phyloP scores from a whole-genome alignment of 2,329 filamentous ascomycete species.

The Fusarium sterilihyphosum region DNA sequence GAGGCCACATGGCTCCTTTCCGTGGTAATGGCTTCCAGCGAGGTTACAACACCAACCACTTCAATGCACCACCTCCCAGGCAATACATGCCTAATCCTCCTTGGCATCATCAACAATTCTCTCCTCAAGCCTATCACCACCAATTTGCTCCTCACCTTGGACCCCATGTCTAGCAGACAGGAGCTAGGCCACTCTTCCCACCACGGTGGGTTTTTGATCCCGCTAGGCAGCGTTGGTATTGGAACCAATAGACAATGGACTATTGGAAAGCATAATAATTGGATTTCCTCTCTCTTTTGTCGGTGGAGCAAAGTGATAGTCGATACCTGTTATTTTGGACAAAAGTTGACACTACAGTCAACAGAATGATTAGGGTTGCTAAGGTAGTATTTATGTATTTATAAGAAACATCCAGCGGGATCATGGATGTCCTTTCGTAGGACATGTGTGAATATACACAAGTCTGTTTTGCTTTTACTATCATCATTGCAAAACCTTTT shows the following conservation, averaged over 20 bases:
- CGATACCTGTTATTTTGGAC: not conserved
- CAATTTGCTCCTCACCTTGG: conserved; percentile 26
- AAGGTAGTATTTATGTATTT: not conserved
- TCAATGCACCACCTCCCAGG: not conserved
- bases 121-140: conserved; percentile 21
- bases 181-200: not conserved
- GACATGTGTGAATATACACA: not conserved
- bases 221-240: not conserved
- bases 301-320: not conserved
- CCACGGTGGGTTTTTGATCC: not conserved
- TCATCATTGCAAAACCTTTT: too few relatives aligned
- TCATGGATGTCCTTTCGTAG: not conserved
- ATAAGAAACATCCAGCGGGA: conserved; percentile 7
- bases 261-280: not conserved
- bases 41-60: conserved; percentile 1
- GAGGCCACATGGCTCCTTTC: conserved; percentile 10
- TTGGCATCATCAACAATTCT: conserved; percentile 6
- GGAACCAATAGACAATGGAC: not conserved
- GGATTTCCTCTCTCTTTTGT: not conserved
- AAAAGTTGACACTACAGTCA: not conserved
- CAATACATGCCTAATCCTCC: conserved; percentile 15
- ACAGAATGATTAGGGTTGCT: not conserved
- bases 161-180: conserved; percentile 15
- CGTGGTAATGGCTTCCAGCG: conserved; percentile 16
- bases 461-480: not conserved